A percentile compares a stretch with the other conserved stretches of the same genome.
Evolutionary conservation across 306 rosid species (phyloP).

Genomic region (Glycyrrhiza uralensis): DNA sequence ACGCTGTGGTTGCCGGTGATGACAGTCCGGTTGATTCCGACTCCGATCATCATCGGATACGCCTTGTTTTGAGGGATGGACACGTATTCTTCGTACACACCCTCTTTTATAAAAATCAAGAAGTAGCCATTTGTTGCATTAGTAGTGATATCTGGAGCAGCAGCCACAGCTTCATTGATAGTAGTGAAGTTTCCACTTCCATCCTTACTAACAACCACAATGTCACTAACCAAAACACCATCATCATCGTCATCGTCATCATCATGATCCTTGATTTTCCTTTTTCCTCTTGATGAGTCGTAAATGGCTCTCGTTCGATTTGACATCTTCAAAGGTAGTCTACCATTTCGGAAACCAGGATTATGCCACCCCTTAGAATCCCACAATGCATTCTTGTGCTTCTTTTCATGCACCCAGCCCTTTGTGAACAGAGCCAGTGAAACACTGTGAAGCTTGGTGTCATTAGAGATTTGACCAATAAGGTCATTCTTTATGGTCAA

Average conservation of each 20-base stretch:
- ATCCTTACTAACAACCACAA: conserved; percentile 47
- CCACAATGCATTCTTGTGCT: not conserved
- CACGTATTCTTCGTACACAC: conserved; percentile 65
- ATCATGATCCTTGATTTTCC: conserved; percentile 1
- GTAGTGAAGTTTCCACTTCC: not conserved
- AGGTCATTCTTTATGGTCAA: conserved; percentile 36
- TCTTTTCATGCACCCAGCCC: not conserved
- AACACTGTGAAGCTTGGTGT: conserved; percentile 54
- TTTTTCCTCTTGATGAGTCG: conserved; percentile 37
- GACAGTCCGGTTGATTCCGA: conserved; percentile 60
- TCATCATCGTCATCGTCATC: not conserved
- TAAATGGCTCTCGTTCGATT: not conserved
- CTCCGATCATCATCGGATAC: conserved; percentile 62
- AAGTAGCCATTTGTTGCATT: conserved; percentile 41
- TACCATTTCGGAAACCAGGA: not conserved
- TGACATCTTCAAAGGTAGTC: not conserved
- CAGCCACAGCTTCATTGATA: conserved; percentile 48
- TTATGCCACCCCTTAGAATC: not conserved
- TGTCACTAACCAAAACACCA: conserved; percentile 34
- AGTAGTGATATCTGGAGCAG: conserved; percentile 46
- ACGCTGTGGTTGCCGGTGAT: conserved; percentile 60
- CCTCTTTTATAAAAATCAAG: conserved; percentile 52
- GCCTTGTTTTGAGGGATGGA: conserved; percentile 42
- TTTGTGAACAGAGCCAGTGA: conserved; percentile 45
- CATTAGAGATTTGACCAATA: conserved; percentile 28